Base-by-base conservation (phyloP, 2,329 filamentous ascomycete genomes). In the Penicillium psychrosexuale region DNA sequence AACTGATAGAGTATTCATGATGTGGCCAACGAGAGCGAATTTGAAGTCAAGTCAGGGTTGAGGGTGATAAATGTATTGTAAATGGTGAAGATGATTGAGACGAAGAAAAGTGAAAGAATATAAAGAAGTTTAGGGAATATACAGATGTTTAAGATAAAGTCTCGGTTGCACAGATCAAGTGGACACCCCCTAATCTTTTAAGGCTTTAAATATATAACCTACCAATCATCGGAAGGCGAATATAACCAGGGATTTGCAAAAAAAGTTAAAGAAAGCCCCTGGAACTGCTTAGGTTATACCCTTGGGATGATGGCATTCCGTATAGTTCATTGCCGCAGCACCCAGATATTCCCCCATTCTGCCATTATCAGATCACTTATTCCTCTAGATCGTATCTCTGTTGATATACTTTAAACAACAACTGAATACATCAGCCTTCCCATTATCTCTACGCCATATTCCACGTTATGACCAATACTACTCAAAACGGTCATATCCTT, bases 1-100 rank as follows among this genome's bases (percentile, higher is more conserved):
- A 8, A 61, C 54, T 42, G 67, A 61, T 42, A 69, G 47, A 8
- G 67, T 65, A 47, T 62, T 71, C 70, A 72, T 73, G 33, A 27
- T 50, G 49, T 57, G 48, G 37, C 30, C 31, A 33, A 47, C 33
- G 24, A 30, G 27, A 47, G 28, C 33, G 9, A 46, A 9, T 43
- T n/a, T 48, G 39, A 27, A 27, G 19, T 22, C 19, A 22, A 4
- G 13, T 43, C 11, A 27, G 5, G 15, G 12, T 47, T 34, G 19
- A 34, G 15, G 6, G 5, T 22, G 42, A 33, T 15, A 5, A 31
- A 11, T 8, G 8, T 5, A 22, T 34, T n/a, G 37, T 22, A 15
- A 19, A 5, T n/a, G 13, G 34, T 30, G 15, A 44, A 30, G 49
- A 48, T 27, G 47, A 34, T 24, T n/a, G 13, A 34, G 30, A 12